These are phyloP conservation scores for Ophiostoma piceae DNA, from an alignment of 2,329 filamentous ascomycete species.

Conservation along the genomic window DNA sequence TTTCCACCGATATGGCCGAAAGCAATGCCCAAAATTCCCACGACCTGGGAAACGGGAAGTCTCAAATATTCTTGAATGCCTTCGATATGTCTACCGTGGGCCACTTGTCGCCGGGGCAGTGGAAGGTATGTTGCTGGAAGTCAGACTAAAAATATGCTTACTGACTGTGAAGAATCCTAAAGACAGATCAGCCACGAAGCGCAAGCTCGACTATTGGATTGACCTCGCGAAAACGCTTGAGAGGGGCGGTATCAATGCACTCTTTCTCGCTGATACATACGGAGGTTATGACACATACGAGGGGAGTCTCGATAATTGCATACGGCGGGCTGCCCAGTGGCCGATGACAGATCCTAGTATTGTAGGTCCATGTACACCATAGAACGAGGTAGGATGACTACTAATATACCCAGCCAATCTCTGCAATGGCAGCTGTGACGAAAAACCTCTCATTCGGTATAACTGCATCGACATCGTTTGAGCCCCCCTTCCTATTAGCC, in stretches of 20 bases:
- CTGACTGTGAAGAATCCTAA: slow-evolving; percentile 26
- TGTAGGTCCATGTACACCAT: slow-evolving; percentile 28
- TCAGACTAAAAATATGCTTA: background rate
- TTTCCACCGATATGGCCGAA: too few species aligned
- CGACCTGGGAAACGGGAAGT: slow-evolving; percentile 19
- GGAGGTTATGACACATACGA: slow-evolving; percentile 60
- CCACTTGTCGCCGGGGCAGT: slow-evolving; percentile 17
- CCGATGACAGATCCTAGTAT: slow-evolving; percentile 61
- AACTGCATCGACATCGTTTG: slow-evolving; percentile 24
- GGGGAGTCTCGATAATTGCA: slow-evolving; percentile 54
- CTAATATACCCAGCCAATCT: slow-evolving; percentile 18
- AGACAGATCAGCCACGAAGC: slow-evolving; percentile 21
- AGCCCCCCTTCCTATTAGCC: slow-evolving; percentile 24
- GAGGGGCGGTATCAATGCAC: slow-evolving; percentile 23
- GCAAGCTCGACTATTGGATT: slow-evolving; percentile 25
- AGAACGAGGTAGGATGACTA: too few species aligned
- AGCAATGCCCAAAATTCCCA: background rate
- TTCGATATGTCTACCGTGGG: slow-evolving; percentile 21
- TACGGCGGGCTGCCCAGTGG: slow-evolving; percentile 59
- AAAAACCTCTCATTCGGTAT: slow-evolving; percentile 27
- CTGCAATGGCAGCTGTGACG: slow-evolving; percentile 28
- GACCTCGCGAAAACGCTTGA: slow-evolving; percentile 24
- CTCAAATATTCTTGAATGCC: slow-evolving; percentile 19
- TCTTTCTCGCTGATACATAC: slow-evolving; percentile 55
- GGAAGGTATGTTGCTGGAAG: slow-evolving; percentile 13